Evolutionary conservation across 2,329 filamentous ascomycete species (phyloP), one percentile per base, ranked within the genome.

Genomic region (Colletotrichum spaethianum): DNA sequence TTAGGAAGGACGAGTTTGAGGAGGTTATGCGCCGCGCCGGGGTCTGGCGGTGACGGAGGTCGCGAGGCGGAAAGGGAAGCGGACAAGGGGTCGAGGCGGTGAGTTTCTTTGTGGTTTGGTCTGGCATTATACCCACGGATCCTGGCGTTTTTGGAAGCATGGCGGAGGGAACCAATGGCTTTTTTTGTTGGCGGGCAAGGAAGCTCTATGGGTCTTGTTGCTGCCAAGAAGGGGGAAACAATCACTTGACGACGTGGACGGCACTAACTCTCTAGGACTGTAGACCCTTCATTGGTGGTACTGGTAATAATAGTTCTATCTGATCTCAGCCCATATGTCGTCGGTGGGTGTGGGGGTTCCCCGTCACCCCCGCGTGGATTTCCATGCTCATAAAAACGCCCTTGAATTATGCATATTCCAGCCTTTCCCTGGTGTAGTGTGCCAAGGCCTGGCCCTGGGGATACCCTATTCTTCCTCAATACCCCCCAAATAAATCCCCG

Each of bases 1-100:
- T 97, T 12, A 90, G 86, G 50, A 86, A 92, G 78, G 92, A 93
- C 63, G 94, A 98, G 78, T 98, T 98, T 83, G 93, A 95, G 82
- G 90, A 90, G 66, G 93, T 98, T 6, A 96, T 98, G 94, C 89
- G 87, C 75, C 87, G 93, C 77, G 95, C 95, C 7, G 95, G 95
- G 1, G 91, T 95, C 46, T 96, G 96, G 88, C 91, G 90, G 80
- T 92, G 87, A 92, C 18, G 62, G 31, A 6, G 9, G 2, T 1
- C 18, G 31, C 20, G 56, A 40, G 31, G 16, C 20, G 20, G 7
- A 4, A 9, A n/a, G 23, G 44, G 31, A 4, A 18, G 12, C 33
- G 12, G 20, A 20, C 16, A 31, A n/a, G n/a, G 11, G 16, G 33
- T 20, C 23, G 31, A 8, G 6, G 14, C 3, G 9, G 26, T 2